Base-by-base conservation (phyloP, 2,329 filamentous ascomycete genomes). In the Coniochaeta sp. region DNA sequence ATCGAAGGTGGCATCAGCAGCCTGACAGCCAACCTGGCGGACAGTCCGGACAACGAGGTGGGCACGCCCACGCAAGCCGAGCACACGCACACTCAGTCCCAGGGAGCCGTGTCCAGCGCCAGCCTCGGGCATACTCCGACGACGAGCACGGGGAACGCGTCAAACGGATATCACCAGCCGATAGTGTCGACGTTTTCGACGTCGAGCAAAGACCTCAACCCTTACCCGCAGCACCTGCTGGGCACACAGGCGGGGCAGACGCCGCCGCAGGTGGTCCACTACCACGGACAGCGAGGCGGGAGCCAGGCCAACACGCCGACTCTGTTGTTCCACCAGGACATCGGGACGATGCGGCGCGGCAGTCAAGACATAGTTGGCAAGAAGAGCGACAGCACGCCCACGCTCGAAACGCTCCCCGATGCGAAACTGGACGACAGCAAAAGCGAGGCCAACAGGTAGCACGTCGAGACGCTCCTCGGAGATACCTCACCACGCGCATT, bases 1-100 rank as follows among this genome's bases (percentile, higher is more conserved):
- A 97, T 98, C 59, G 92, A 97, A 72, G 93, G 93, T 22, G 93
- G 92, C 36, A 86, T 93, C 79, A 89, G 83, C 62, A 90, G 89
- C 68, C 73, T 92, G 63, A 86, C 84, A 28, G 87, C 84, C 28
- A 82, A 87, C 59, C 69, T 83, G 10, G 77, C 73, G 24, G 85
- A 85, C 56, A 80, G 75, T 50, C 77, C 76, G 63, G 78, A 81
- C 59, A 82, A 81, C 65, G 79, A 88, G 68, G 77, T 77, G 62
- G 80, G 83, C 61, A 87, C 84, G 8, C 84, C 85, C 22, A 87
- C 84, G 36, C 85, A 86, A 70, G 78, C 81, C 42, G 84, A 88
- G 62, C 84, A 84, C 64, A 72, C 67, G 52, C 68, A 71, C 58
- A 77, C 54, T 4, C 54, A 36, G 26, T 9, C 32, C n/a, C 19